Evolutionary conservation across 2,329 filamentous ascomycete genomes (phyloP).

Genomic region (Colletotrichum spinosum): DNA sequence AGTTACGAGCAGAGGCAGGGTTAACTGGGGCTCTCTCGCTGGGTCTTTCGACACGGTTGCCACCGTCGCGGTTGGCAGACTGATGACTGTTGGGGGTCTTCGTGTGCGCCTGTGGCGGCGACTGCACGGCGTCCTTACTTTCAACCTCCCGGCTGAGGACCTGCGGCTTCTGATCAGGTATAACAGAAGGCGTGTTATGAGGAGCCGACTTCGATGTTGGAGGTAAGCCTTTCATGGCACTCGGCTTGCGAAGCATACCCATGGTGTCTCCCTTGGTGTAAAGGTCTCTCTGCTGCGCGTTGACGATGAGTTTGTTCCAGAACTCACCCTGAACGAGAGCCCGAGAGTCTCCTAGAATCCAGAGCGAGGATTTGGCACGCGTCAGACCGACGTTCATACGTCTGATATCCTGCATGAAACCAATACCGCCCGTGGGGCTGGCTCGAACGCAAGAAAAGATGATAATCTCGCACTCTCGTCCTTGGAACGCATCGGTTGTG

Average conservation of each 20-base stretch:
- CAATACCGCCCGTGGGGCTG: slow-evolving; percentile 91
- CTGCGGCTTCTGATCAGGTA: slow-evolving; percentile 5
- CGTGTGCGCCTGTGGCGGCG: slow-evolving; percentile 1
- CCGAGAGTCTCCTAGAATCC: slow-evolving; percentile 93
- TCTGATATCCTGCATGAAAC: slow-evolving; percentile 97
- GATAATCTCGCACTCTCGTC: slow-evolving; percentile 95
- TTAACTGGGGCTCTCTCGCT: slow-evolving; percentile 45
- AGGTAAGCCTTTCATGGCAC: slow-evolving; percentile 41
- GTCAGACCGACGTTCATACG: slow-evolving; percentile 99
- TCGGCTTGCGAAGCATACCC: slow-evolving; percentile 59
- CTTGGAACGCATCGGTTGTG: slow-evolving; percentile 97
- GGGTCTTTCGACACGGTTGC: slow-evolving; percentile 41
- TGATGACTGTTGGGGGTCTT: slow-evolving; percentile 16
- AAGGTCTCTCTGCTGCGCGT: slow-evolving; percentile 78
- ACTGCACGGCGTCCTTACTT: slow-evolving; percentile 31
- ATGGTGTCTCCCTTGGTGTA: slow-evolving; percentile 78
- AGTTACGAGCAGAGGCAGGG: slow-evolving; percentile 24
- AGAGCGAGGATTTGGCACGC: slow-evolving; percentile 94
- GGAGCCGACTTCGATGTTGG: slow-evolving; percentile 43
- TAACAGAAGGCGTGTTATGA: slow-evolving; percentile 29
- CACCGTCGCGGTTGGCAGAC: slow-evolving; percentile 3
- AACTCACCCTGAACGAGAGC: slow-evolving; percentile 89
- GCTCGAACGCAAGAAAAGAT: slow-evolving; percentile 99
- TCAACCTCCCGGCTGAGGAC: slow-evolving; percentile 28
- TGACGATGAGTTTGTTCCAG: slow-evolving; percentile 87